A percentile compares a stretch with the other conserved stretches of the same genome.
These are phyloP conservation scores for Amanita jacksonii DNA, from an alignment of 768 basidiomycete species.

Conservation along the genomic window DNA sequence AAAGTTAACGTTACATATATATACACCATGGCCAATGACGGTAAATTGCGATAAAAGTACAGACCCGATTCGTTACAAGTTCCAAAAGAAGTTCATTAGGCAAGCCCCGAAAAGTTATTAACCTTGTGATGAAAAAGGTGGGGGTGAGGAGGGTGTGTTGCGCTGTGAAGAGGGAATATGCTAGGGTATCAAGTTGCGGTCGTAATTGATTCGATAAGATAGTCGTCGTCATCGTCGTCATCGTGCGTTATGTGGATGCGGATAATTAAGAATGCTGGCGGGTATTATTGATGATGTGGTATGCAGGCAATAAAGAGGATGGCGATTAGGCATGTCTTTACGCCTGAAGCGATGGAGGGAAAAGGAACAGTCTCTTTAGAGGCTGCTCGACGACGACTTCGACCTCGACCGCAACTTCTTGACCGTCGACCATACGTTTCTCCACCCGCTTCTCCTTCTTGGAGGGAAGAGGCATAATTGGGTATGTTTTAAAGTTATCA, in stretches of 20 bases:
- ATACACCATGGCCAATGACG: slow-evolving; percentile 7
- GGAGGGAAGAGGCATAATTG: slow-evolving; percentile 46
- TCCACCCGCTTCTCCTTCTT: slow-evolving; percentile 49
- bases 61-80: slow-evolving; percentile 8
- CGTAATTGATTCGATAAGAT: neutral
- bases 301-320: neutral
- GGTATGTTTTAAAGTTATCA: slow-evolving; percentile 62
- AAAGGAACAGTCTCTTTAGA: slow-evolving; percentile 62
- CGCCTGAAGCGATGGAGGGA: slow-evolving; percentile 29
- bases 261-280: slow-evolving; percentile 6
- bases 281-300: slow-evolving; percentile 5
- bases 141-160: neutral
- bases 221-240: slow-evolving; percentile 3
- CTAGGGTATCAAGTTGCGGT: slow-evolving; percentile 8
- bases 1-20: slow-evolving; percentile 9
- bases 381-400: slow-evolving; percentile 47
- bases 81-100: slow-evolving; percentile 1
- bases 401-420: slow-evolving; percentile 46
- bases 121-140: slow-evolving; percentile 4
- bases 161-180: slow-evolving; percentile 4
- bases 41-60: slow-evolving; percentile 9
- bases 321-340: neutral
- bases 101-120: slow-evolving; percentile 6
- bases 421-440: slow-evolving; percentile 39
- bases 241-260: slow-evolving; percentile 7